Percentiles rank a stretch among this genome's conserved stretches.
Conservation (phyloP, 1,139 yeast species). For the Geotrichum siamense region DNA sequence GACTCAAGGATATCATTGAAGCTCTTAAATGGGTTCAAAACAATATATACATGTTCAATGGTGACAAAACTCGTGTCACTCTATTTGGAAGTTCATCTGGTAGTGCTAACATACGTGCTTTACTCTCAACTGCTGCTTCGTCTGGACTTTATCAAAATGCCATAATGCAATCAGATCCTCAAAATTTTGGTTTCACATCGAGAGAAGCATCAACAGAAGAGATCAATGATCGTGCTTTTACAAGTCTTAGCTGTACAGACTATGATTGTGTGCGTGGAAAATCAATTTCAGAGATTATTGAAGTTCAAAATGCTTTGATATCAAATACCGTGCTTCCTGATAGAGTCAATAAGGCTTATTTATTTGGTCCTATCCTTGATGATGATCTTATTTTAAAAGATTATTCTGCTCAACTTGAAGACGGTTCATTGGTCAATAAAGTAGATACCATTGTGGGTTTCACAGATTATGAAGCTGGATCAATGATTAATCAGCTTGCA, state of each 20-base stretch:
- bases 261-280: constrained; percentile 23
- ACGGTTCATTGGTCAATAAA: constrained; percentile 22
- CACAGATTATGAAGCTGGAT: constrained; percentile 27
- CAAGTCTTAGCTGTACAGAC: constrained; percentile 22
- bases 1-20: constrained; percentile 32
- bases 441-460: constrained; percentile 29
- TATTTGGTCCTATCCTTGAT: constrained; percentile 31
- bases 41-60: constrained; percentile 35
- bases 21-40: constrained; percentile 36
- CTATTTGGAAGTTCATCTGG: constrained; percentile 39
- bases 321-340: neutral
- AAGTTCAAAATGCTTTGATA: constrained; percentile 18
- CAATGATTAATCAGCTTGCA: constrained; percentile 18
- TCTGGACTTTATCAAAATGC: constrained; percentile 27
- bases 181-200: constrained; percentile 25
- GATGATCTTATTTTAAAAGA: constrained; percentile 21
- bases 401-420: constrained; percentile 21
- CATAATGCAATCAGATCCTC: constrained; percentile 33
- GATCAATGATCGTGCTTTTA: constrained; percentile 19
- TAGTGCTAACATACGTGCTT: constrained; percentile 30
- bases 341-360: constrained; percentile 25
- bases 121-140: constrained; percentile 24
- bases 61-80: constrained; percentile 33
- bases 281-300: constrained; percentile 21
- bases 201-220: constrained; percentile 21